phyloP scores from a whole-genome alignment of 2,329 filamentous ascomycete species.

The Pyrenophora graminea region DNA sequence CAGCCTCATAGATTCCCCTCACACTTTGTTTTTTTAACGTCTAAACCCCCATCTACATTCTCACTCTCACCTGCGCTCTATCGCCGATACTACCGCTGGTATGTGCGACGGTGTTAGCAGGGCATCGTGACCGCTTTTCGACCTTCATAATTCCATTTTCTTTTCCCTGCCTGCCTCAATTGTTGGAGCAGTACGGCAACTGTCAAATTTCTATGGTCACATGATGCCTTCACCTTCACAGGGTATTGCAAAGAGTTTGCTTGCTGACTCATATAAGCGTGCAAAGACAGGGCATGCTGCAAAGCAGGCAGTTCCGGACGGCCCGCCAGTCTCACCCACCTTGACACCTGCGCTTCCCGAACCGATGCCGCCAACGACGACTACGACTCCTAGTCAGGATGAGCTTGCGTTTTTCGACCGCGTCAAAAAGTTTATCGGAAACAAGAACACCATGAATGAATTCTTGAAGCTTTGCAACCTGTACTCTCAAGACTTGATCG shows the following conservation, averaged over 20 bases:
- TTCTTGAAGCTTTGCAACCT: slow-evolving; percentile 97
- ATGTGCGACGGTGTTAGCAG: background rate
- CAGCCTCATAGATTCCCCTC: background rate
- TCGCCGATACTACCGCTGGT: background rate
- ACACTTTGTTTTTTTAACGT: background rate
- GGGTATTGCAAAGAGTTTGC: background rate
- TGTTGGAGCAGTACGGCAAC: background rate
- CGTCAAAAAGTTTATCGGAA: slow-evolving; percentile 93
- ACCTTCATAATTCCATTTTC: background rate
- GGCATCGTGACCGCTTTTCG: background rate
- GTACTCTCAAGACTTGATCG: slow-evolving; percentile 90
- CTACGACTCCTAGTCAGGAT: slow-evolving; percentile 75
- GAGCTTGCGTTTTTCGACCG: slow-evolving; percentile 94
- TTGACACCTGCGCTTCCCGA: slow-evolving; percentile 86
- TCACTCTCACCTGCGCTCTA: background rate
- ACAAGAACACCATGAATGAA: slow-evolving; percentile 90
- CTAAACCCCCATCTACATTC: background rate
- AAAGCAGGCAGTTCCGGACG: slow-evolving; percentile 63
- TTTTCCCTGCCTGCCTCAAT: background rate
- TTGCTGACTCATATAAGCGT: slow-evolving; percentile 55
- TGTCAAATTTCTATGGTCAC: background rate
- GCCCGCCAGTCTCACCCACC: slow-evolving; percentile 75
- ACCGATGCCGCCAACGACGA: slow-evolving; percentile 76
- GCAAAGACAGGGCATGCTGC: slow-evolving; percentile 69
- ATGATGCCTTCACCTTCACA: background rate